phyloP scores from a whole-genome alignment of 805 yeast genomes.

The Pichia thaimueangensis region DNA sequence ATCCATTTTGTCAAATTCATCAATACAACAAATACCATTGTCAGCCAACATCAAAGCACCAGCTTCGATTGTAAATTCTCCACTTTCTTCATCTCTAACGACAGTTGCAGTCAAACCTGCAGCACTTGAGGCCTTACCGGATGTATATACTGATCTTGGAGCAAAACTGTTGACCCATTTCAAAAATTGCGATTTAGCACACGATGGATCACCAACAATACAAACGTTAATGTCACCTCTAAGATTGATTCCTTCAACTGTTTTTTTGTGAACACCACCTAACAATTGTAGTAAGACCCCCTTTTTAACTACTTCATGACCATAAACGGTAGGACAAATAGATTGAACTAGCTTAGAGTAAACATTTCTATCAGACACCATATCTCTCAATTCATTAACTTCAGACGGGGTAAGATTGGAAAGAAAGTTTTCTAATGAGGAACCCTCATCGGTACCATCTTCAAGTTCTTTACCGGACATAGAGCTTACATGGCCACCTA shows the following conservation, averaged over 20 bases:
- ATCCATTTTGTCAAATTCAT: conserved; percentile 98
- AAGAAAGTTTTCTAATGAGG: conserved; percentile 64
- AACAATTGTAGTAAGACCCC: conserved; percentile 82
- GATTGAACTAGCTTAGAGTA: conserved; percentile 81
- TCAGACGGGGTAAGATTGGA: conserved; percentile 76
- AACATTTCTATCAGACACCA: conserved; percentile 85
- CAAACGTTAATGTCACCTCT: conserved; percentile 97
- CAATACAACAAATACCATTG: conserved; percentile 97
- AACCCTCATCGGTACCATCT: conserved; percentile 21
- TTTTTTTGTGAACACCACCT: conserved; percentile 93
- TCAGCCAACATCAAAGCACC: conserved; percentile 98
- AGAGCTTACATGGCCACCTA: conserved; percentile 86
- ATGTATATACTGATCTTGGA: conserved; percentile 92
- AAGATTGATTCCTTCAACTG: conserved; percentile 88
- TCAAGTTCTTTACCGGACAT: conserved; percentile 31
- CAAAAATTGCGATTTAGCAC: conserved; percentile 92
- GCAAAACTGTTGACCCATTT: conserved; percentile 88
- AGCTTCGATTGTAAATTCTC: conserved; percentile 95
- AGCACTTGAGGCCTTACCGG: conserved; percentile 97
- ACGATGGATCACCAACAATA: conserved; percentile 96
- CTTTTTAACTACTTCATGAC: conserved; percentile 90
- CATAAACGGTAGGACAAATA: conserved; percentile 93
- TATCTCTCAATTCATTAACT: conserved; percentile 73
- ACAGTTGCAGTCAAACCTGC: conserved; percentile 99
- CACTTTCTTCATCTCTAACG: conserved; percentile 93